A percentile compares a stretch with the other conserved stretches of the same genome.
These are phyloP conservation scores for Didymella keratinophila DNA, from an alignment of 2,329 filamentous ascomycete species.

Conservation along the genomic window DNA sequence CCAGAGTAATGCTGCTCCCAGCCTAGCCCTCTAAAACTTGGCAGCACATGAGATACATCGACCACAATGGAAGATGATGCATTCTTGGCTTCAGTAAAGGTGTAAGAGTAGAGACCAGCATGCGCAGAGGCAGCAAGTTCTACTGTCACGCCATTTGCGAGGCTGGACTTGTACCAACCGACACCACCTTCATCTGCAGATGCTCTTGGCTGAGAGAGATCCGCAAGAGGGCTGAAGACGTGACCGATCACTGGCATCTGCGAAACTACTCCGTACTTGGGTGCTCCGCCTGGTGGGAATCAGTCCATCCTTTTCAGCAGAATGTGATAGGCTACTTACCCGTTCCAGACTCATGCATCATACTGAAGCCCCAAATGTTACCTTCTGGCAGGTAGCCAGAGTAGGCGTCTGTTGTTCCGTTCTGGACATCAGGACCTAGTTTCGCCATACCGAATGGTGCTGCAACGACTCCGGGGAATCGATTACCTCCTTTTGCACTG, in stretches of 20 bases:
- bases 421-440: background rate
- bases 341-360: constrained; percentile 49
- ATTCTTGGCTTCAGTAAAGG: background rate
- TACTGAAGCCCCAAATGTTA: constrained; percentile 46
- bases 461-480: background rate
- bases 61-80: background rate
- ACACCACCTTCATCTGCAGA: background rate
- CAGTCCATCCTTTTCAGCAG: constrained; percentile 33
- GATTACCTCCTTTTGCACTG: background rate
- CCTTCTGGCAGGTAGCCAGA: constrained; percentile 46
- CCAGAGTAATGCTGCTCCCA: background rate
- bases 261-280: background rate
- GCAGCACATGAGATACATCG: background rate
- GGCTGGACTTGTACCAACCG: background rate
- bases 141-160: background rate
- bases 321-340: constrained; percentile 18
- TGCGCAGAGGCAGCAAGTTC: background rate
- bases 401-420: constrained; percentile 23
- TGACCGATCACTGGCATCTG: background rate
- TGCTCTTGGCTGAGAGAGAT: background rate
- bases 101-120: background rate
- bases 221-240: background rate
- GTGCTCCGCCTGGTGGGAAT: background rate
- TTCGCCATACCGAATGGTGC: background rate
- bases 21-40: background rate